phyloP scores from a whole-genome alignment of 2,329 filamentous ascomycete genomes.

The Aspergillus sp. region DNA sequence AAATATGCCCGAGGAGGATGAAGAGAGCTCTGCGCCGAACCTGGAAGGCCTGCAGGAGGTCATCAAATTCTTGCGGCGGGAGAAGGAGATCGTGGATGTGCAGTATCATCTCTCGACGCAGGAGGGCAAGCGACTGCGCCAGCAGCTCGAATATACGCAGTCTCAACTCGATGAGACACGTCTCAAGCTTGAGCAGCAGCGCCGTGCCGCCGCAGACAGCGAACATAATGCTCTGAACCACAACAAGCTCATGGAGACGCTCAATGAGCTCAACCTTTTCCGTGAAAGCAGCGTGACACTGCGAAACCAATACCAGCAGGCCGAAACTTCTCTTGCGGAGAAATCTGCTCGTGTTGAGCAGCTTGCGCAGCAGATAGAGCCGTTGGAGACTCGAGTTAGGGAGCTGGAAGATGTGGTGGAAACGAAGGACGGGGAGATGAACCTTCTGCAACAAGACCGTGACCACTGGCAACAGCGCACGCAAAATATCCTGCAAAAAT shows the following conservation, averaged over 20 bases:
- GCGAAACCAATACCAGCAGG: slow-evolving; percentile 72
- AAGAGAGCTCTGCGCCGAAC: slow-evolving; percentile 45
- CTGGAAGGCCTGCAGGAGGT: slow-evolving; percentile 77
- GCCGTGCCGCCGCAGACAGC: slow-evolving; percentile 63
- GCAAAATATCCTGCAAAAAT: slow-evolving; percentile 90
- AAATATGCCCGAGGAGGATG: slow-evolving; percentile 43
- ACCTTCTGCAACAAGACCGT: slow-evolving; percentile 79
- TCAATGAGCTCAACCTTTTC: slow-evolving; percentile 92
- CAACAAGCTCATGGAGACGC: slow-evolving; percentile 83
- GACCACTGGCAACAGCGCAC: slow-evolving; percentile 94
- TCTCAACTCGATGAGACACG: slow-evolving; percentile 80
- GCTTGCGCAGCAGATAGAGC: slow-evolving; percentile 65
- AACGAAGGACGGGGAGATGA: slow-evolving; percentile 78
- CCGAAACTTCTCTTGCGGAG: slow-evolving; percentile 64
- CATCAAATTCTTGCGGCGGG: slow-evolving; percentile 80
- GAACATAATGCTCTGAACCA: slow-evolving; percentile 67
- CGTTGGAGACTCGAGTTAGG: slow-evolving; percentile 67
- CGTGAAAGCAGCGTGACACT: slow-evolving; percentile 89
- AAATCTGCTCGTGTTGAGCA: slow-evolving; percentile 67
- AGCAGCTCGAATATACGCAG: slow-evolving; percentile 80
- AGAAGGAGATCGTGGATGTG: slow-evolving; percentile 98
- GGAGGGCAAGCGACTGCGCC: slow-evolving; percentile 77
- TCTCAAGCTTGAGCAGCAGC: slow-evolving; percentile 84
- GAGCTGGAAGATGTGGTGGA: slow-evolving; percentile 75
- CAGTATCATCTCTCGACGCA: slow-evolving; percentile 83